A percentile compares a stretch with the other conserved stretches of the same genome.
These are phyloP conservation scores for Carex myosuroides DNA, from an alignment of 176 grass and related monocot genomes.

Conservation along the genomic window DNA sequence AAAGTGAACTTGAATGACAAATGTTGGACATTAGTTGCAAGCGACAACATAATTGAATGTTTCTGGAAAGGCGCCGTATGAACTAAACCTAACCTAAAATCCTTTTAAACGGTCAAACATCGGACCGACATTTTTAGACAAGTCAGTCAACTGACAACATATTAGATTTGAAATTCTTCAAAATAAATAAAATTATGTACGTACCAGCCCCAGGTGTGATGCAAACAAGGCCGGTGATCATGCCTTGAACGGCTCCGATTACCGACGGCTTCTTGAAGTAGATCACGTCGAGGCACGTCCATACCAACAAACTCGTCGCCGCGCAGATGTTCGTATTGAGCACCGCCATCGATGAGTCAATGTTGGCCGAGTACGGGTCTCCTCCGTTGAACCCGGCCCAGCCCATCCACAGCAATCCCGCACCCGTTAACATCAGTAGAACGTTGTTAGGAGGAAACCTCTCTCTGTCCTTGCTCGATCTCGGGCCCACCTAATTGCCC, in stretches of 20 bases:
- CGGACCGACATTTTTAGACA: background rate
- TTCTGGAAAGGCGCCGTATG: background rate
- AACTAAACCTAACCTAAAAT: background rate
- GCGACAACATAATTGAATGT: background rate
- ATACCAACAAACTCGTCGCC: conserved; percentile 71
- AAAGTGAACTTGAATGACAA: background rate
- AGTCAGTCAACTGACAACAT: background rate
- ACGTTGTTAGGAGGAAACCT: conserved; percentile 91
- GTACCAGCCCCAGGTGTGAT: conserved; percentile 80
- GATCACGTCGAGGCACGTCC: conserved; percentile 85
- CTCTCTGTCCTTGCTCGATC: conserved; percentile 85
- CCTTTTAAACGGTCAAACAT: conserved; percentile 3
- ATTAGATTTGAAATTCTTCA: background rate
- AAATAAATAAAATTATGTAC: background rate
- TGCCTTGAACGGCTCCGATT: conserved; percentile 87
- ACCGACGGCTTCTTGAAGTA: conserved; percentile 96
- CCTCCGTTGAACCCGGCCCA: conserved; percentile 97
- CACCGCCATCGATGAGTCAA: conserved; percentile 72
- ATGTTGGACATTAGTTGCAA: background rate
- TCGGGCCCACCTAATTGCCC: conserved; percentile 47
- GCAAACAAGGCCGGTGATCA: conserved; percentile 91
- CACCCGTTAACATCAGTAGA: conserved; percentile 73
- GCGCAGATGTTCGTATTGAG: conserved; percentile 93
- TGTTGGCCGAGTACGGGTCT: conserved; percentile 75
- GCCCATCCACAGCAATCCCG: conserved; percentile 89